These are phyloP conservation scores for Volutella citrinella DNA, from an alignment of 2,329 filamentous ascomycete genomes.

Conservation along the genomic window DNA sequence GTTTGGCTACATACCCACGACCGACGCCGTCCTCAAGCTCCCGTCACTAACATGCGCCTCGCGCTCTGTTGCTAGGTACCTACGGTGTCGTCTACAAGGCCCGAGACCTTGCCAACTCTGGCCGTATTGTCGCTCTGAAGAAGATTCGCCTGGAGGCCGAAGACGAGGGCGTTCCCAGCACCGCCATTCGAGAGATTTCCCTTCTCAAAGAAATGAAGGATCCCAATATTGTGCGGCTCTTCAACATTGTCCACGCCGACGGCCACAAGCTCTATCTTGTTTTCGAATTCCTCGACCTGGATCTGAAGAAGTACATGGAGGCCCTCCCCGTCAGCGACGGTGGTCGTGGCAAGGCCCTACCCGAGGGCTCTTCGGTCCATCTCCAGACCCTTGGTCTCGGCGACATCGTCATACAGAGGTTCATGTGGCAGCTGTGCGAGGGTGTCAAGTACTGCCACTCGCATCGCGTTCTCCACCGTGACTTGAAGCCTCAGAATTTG, in stretches of 20 bases:
- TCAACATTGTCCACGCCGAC: constrained; percentile 93
- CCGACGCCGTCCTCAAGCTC: not conserved
- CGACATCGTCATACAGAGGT: constrained; percentile 82
- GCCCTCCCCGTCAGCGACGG: constrained; percentile 79
- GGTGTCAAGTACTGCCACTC: constrained; percentile 87
- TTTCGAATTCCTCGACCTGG: constrained; percentile 86
- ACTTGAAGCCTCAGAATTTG: constrained; percentile 88
- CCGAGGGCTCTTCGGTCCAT: constrained; percentile 67
- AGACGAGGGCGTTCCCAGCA: constrained; percentile 90
- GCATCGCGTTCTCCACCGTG: constrained; percentile 81
- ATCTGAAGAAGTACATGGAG: constrained; percentile 97
- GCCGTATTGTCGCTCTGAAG: constrained; percentile 88
- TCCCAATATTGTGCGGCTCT: constrained; percentile 80
- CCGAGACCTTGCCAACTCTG: constrained; percentile 74
- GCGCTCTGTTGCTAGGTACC: constrained; percentile 57
- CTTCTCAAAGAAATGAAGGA: constrained; percentile 93
- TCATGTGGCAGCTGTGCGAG: constrained; percentile 84
- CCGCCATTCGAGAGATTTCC: constrained; percentile 91
- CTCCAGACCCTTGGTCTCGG: constrained; percentile 69
- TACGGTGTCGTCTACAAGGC: constrained; percentile 97
- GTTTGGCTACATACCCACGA: constrained; percentile 21
- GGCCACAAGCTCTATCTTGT: constrained; percentile 94
- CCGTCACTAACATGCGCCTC: constrained; percentile 5
- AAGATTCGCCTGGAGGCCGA: constrained; percentile 95
- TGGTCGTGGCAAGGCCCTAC: constrained; percentile 79